Percentiles rank a stretch among this genome's conserved stretches.
phyloP scores from a whole-genome alignment of 257 asterid genomes.

The Solanum commersonii region DNA sequence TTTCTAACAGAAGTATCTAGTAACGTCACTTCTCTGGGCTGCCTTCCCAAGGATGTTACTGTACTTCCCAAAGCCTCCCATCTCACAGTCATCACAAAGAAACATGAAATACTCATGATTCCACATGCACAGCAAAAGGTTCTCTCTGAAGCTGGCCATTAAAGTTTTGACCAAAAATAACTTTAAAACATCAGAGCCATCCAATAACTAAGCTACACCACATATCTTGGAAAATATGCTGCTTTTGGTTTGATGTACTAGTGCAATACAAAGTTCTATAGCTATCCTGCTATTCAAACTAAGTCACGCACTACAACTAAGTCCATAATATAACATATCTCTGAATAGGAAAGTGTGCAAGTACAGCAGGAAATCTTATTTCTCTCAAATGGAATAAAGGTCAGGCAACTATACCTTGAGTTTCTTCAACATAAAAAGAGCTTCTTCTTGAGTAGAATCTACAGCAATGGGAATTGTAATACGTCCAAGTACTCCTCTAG shows the following conservation, averaged over 20 bases:
- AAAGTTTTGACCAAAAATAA: background rate
- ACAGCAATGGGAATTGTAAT: conserved; percentile 45
- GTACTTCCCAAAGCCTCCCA: background rate
- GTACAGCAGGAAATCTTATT: background rate
- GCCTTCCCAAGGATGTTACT: background rate
- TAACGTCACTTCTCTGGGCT: background rate
- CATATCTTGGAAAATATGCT: background rate
- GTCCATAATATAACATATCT: background rate
- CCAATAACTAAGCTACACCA: background rate
- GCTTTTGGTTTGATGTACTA: background rate
- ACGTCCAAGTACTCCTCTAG: conserved; percentile 32
- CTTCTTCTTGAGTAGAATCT: conserved; percentile 83
- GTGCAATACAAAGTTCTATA: background rate
- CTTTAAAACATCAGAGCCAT: background rate
- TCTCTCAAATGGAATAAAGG: background rate
- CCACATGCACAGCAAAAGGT: background rate
- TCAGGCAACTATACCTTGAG: conserved; percentile 53
- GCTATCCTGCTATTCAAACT: background rate
- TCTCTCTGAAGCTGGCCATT: background rate
- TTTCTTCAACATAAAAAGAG: conserved; percentile 54
- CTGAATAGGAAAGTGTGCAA: background rate
- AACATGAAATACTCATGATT: background rate
- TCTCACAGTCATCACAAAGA: background rate
- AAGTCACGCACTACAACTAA: background rate
- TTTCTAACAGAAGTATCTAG: background rate